Conservation (phyloP, 2,329 filamentous ascomycete species). For the Talaromyces piceae region DNA sequence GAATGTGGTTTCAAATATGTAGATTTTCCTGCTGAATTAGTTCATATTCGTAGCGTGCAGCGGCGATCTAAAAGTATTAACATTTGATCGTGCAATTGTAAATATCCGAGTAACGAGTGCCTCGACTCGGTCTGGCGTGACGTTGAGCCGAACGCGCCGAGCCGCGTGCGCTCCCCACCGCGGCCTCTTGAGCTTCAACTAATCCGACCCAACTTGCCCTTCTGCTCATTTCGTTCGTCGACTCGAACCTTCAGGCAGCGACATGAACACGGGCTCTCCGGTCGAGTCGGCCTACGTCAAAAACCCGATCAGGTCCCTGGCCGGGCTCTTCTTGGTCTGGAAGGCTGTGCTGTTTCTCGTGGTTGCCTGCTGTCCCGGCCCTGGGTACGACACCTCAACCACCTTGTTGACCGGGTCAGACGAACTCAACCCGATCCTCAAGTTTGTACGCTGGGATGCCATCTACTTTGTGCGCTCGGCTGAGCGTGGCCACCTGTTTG, state of each 20-base stretch:
- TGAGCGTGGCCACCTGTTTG: constrained; percentile 48
- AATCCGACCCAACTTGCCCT: no score
- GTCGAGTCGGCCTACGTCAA: not conserved
- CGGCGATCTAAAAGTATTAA: no score
- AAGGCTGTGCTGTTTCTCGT: constrained; percentile 48
- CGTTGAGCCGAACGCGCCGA: not conserved
- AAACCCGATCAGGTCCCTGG: constrained; percentile 27
- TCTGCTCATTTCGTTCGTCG: no score
- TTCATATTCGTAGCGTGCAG: no score
- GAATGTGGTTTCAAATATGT: no score
- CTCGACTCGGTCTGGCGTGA: no score
- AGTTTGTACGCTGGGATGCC: constrained; percentile 55
- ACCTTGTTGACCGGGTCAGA: constrained; percentile 34
- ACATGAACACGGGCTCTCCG: not conserved
- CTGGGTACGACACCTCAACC: constrained; percentile 58
- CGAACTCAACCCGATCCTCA: constrained; percentile 26
- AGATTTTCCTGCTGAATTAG: no score
- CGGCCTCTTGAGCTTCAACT: not conserved
- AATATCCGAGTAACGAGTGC: no score
- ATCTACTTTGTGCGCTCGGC: constrained; percentile 53
- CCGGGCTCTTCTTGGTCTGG: constrained; percentile 45
- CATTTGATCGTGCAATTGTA: no score
- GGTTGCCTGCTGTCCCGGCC: constrained; percentile 45
- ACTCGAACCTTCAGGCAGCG: not conserved
- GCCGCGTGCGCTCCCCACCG: not conserved